A percentile compares a stretch with the other conserved stretches of the same genome.
Evolutionary conservation across 192 early-diverging fungal genomes (phyloP).

Genomic region (Backusella psychrophila): DNA sequence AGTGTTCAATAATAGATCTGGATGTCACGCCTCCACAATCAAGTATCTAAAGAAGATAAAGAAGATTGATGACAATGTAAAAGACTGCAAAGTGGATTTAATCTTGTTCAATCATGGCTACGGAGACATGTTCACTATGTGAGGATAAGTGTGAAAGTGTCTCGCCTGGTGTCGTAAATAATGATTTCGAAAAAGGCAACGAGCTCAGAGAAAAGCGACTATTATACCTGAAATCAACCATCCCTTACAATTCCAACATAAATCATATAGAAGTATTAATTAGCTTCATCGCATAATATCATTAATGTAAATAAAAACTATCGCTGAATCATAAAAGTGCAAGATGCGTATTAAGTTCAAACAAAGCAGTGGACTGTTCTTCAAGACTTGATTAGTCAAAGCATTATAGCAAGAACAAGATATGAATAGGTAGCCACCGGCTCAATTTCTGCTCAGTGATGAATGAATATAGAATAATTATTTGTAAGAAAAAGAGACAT

Average conservation of each 20-base stretch:
- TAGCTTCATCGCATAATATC: neutral
- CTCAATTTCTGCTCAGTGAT: no score
- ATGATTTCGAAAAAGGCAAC: slow-evolving; percentile 3
- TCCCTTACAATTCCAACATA: slow-evolving; percentile 9
- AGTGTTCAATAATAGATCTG: slow-evolving; percentile 1
- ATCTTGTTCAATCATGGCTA: neutral
- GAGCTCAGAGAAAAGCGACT: slow-evolving; percentile 7
- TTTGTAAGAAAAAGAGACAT: no score
- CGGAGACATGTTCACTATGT: slow-evolving; percentile 1
- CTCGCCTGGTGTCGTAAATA: neutral
- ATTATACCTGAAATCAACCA: slow-evolving; percentile 5
- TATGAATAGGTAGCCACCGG: no score
- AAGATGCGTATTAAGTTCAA: slow-evolving; percentile 10
- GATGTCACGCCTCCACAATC: slow-evolving; percentile 5
- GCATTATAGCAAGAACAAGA: no score
- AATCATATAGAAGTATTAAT: slow-evolving; percentile 15
- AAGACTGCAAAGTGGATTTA: neutral
- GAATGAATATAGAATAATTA: no score
- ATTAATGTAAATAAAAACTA: slow-evolving; percentile 14
- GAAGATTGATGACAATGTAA: neutral
- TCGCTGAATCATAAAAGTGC: slow-evolving; percentile 8
- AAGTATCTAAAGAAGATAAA: slow-evolving; percentile 12
- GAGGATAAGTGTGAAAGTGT: slow-evolving; percentile 8
- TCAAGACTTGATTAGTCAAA: no score
- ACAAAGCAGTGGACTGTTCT: neutral